These are phyloP conservation scores for Orbilia blumenaviensis DNA, from an alignment of 2,329 filamentous ascomycete genomes.

Conservation along the genomic window DNA sequence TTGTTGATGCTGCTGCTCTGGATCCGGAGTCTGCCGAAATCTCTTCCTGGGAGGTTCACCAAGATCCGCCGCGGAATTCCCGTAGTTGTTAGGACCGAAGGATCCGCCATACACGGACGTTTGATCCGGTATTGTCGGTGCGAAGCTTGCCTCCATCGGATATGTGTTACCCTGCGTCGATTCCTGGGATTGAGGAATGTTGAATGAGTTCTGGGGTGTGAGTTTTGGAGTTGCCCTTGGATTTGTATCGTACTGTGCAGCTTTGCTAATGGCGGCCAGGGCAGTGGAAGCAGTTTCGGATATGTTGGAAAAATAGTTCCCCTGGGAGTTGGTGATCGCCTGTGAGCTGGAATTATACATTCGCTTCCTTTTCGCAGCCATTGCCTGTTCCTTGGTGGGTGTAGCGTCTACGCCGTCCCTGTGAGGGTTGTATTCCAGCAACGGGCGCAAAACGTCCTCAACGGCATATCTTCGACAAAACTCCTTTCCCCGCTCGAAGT, in stretches of 20 bases:
- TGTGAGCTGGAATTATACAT: slow-evolving; percentile 83
- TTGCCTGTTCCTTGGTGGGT: slow-evolving; percentile 97
- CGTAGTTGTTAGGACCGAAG: slow-evolving; percentile 47
- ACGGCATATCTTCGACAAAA: slow-evolving; percentile 85
- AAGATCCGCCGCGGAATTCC: slow-evolving; percentile 34
- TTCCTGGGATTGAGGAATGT: slow-evolving; percentile 32
- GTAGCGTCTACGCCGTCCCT: slow-evolving; percentile 87
- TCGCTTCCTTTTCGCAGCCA: slow-evolving; percentile 92
- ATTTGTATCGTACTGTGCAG: slow-evolving; percentile 65
- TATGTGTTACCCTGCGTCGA: slow-evolving; percentile 35
- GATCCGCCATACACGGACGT: slow-evolving; percentile 41
- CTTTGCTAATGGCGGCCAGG: slow-evolving; percentile 95
- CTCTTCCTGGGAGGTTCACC: slow-evolving; percentile 46
- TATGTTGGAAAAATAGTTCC: slow-evolving; percentile 97
- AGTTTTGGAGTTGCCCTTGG: slow-evolving; percentile 38
- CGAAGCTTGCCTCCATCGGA: slow-evolving; percentile 46
- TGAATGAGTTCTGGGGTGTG: slow-evolving; percentile 48
- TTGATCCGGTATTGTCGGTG: slow-evolving; percentile 51
- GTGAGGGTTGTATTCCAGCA: slow-evolving; percentile 82
- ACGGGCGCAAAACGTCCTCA: slow-evolving; percentile 76
- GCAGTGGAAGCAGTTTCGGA: slow-evolving; percentile 91
- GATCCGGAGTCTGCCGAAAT: slow-evolving; percentile 39
- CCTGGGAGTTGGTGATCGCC: slow-evolving; percentile 73
- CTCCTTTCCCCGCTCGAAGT: slow-evolving; percentile 87
- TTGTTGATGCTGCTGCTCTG: slow-evolving; percentile 65